Evolutionary conservation across 495 filamentous ascomycete species (phyloP).

Genomic region (Bryoglossum gracile): DNA sequence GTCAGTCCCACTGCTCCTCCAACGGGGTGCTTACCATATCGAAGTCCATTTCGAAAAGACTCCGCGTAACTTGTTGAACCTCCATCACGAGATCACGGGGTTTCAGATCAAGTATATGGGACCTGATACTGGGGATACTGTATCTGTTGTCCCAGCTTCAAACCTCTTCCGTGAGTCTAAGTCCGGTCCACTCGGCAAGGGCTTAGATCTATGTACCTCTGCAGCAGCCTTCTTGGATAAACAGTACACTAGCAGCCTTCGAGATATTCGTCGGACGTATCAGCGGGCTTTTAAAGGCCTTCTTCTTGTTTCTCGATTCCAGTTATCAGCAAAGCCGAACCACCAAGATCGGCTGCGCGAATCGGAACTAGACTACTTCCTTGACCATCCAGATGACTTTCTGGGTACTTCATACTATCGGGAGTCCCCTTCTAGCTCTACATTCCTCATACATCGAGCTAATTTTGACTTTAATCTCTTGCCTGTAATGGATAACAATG

Average conservation of each 20-base stretch:
- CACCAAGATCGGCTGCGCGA: background rate
- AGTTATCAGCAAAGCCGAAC: background rate
- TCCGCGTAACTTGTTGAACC: too few species aligned
- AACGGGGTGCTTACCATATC: too few species aligned
- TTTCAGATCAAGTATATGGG: slow-evolving; percentile 1
- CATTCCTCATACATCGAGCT: background rate
- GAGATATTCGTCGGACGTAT: slow-evolving; percentile 6
- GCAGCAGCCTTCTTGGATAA: background rate
- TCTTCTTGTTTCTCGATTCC: background rate
- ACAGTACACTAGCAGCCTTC: background rate
- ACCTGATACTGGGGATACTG: background rate
- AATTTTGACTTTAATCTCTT: slow-evolving; percentile 8
- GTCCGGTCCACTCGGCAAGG: background rate
- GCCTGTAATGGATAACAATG: background rate
- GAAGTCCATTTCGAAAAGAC: too few species aligned
- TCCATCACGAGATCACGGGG: too few species aligned
- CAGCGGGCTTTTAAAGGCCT: slow-evolving; percentile 5
- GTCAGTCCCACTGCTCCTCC: too few species aligned
- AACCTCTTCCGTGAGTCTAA: background rate
- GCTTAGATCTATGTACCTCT: background rate
- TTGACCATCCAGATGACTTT: background rate
- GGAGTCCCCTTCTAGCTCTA: background rate
- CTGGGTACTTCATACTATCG: background rate
- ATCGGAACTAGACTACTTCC: background rate
- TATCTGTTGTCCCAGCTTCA: background rate